Base-by-base conservation (phyloP, 1,284 basidiomycete species). In the Malassezia nana region DNA sequence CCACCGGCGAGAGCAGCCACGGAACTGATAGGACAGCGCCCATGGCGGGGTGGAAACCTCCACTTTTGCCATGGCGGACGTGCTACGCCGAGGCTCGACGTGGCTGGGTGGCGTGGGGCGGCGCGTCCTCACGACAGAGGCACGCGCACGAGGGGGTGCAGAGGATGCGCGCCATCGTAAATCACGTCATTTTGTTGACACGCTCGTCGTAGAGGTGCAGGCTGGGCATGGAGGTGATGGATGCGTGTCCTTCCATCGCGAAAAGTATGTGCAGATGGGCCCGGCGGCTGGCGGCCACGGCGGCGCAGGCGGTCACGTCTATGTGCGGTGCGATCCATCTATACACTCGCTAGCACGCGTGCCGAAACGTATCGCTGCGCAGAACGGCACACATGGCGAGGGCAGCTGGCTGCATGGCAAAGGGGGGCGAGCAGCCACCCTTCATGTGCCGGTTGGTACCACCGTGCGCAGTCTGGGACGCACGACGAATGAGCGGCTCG, bases 11-110 rank as follows among this genome's bases (percentile, higher is more conserved):
- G 1, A 50, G 18, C 18, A 55, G 46, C 16, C 94, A 72, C 15
- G 91, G 90, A 22, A 95, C 78, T 42, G 89, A 91, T 51, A 94
- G 74, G 42, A 91, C 76, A 6, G 87, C 77, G 49, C 85, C 85
- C 85, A 86, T 86, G 58, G 40, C n/a, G 13, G 25, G 35, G 45
- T 10, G 20, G 32, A 18, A 20, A n/a, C 45, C 45, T 46, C 45
- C 45, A 33, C 31, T 13, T 31, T 6, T 15, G 8, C 15, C 10
- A n/a, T n/a, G n/a, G n/a, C n/a, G n/a, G n/a, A n/a, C n/a, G n/a
- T n/a, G n/a, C n/a, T n/a, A n/a, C n/a, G n/a, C n/a, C n/a, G n/a
- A n/a, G n/a, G n/a, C 8, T 46, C 30, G 10, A 18, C 43, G 30
- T 9, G 24, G 22, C n/a, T 10, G 41, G 18, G 22, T 28, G 43